Conservation (phyloP, 768 basidiomycete genomes). For the Leucocoprinus birnbaumii region DNA sequence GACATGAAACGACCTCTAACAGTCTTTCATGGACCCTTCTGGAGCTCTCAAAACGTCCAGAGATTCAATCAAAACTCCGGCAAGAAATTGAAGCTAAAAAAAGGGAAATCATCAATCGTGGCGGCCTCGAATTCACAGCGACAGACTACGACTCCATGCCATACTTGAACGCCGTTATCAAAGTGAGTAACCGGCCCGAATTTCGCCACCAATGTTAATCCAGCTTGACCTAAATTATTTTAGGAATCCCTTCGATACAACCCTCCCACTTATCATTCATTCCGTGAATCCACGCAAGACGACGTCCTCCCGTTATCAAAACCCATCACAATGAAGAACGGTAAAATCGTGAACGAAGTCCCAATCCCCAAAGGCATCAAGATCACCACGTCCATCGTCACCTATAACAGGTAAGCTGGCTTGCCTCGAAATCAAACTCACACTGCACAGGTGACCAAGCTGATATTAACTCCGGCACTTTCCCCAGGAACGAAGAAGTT, state of each 20-base stretch:
- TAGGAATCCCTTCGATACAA: conserved; percentile 54
- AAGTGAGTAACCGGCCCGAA: conserved; percentile 23
- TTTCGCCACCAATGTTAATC: not conserved
- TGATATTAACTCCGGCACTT: not conserved
- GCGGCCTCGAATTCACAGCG: conserved; percentile 38
- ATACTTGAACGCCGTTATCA: conserved; percentile 45
- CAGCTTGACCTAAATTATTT: not conserved
- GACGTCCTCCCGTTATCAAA: conserved; percentile 58
- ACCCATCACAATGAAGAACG: conserved; percentile 45
- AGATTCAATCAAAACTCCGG: conserved; percentile 59
- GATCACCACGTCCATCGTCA: conserved; percentile 49
- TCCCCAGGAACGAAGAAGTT: conserved; percentile 38
- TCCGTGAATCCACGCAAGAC: conserved; percentile 48
- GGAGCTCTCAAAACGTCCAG: conserved; percentile 55
- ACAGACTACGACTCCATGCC: conserved; percentile 50
- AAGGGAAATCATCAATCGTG: conserved; percentile 30
- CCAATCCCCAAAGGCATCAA: conserved; percentile 49
- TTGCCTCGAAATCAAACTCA: not conserved
- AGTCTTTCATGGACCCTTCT: conserved; percentile 60
- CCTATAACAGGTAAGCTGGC: conserved; percentile 45
- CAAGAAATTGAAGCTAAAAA: conserved; percentile 48
- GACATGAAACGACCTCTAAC: conserved; percentile 63
- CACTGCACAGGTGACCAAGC: not conserved
- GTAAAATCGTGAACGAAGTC: conserved; percentile 38
- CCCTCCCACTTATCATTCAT: conserved; percentile 51